A percentile compares a stretch with the other conserved stretches of the same genome.
These are phyloP conservation scores for Psidium friedrichsthalianum DNA, from an alignment of 345 rosid genomes.

Conservation along the genomic window DNA sequence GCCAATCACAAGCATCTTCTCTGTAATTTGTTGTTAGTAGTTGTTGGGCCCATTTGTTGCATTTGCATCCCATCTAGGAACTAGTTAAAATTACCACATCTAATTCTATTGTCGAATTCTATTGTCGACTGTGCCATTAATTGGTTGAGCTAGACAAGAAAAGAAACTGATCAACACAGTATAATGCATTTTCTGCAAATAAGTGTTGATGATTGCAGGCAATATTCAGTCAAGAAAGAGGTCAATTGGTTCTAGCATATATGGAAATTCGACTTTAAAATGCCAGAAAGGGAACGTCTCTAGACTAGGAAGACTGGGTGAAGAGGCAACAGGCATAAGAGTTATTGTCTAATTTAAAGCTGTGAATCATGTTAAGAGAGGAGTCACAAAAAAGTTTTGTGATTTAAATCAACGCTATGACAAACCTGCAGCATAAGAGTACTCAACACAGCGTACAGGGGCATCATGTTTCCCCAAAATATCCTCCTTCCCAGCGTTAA, in stretches of 20 bases:
- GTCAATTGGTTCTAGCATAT: neutral
- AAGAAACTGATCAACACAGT: neutral
- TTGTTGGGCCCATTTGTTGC: neutral
- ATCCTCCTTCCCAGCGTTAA: constrained; percentile 74
- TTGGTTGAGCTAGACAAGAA: neutral
- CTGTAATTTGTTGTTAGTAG: neutral
- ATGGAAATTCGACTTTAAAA: neutral
- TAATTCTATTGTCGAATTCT: neutral
- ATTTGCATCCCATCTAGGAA: neutral
- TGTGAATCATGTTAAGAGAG: neutral
- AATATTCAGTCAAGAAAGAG: neutral
- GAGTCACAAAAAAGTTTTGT: neutral
- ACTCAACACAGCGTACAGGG: constrained; percentile 85
- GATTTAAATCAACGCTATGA: neutral
- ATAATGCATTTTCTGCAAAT: neutral
- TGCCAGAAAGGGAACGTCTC: neutral
- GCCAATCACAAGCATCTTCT: neutral
- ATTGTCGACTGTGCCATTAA: neutral
- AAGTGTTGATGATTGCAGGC: neutral
- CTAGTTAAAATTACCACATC: neutral
- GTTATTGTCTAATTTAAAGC: neutral
- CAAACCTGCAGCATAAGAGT: constrained; percentile 91
- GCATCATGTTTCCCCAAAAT: constrained; percentile 82
- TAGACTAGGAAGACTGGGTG: neutral
- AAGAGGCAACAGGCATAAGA: neutral